Evolutionary conservation across 495 filamentous ascomycete genomes (phyloP).

Genomic region (Tuber indicum): DNA sequence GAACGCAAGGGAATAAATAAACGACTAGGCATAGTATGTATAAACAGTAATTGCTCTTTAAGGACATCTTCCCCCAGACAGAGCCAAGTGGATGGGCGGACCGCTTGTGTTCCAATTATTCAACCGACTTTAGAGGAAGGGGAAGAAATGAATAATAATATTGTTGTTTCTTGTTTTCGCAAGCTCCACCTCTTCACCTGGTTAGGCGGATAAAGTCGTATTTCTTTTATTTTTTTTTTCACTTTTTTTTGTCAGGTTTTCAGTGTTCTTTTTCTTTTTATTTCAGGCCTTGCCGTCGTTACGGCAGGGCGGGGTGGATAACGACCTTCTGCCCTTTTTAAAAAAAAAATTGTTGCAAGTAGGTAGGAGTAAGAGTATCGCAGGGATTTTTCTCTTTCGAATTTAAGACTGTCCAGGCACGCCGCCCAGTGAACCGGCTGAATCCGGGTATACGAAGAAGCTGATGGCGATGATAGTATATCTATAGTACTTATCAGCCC

Average conservation of each 20-base stretch:
- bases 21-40: not conserved
- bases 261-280: not conserved
- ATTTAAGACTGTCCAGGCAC: not conserved
- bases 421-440: not conserved
- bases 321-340: not conserved
- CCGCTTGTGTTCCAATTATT: not conserved
- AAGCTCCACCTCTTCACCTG: not conserved
- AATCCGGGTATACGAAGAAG: slow-evolving; percentile 80
- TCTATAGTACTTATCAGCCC: slow-evolving; percentile 43
- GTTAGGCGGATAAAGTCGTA: not conserved
- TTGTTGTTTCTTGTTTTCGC: not conserved
- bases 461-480: slow-evolving; percentile 82
- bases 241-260: not conserved
- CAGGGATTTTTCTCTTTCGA: not conserved
- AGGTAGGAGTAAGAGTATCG: not conserved
- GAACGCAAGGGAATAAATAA: not conserved
- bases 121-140: not conserved
- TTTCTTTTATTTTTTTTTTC: not conserved
- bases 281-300: not conserved
- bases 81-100: not conserved
- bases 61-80: not conserved
- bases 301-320: not conserved
- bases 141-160: not conserved
- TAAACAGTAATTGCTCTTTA: not conserved
- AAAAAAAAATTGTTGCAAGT: not conserved